Evolutionary conservation across 441 rosid species (phyloP).

Genomic region (Pelargonium cotyledonis): DNA sequence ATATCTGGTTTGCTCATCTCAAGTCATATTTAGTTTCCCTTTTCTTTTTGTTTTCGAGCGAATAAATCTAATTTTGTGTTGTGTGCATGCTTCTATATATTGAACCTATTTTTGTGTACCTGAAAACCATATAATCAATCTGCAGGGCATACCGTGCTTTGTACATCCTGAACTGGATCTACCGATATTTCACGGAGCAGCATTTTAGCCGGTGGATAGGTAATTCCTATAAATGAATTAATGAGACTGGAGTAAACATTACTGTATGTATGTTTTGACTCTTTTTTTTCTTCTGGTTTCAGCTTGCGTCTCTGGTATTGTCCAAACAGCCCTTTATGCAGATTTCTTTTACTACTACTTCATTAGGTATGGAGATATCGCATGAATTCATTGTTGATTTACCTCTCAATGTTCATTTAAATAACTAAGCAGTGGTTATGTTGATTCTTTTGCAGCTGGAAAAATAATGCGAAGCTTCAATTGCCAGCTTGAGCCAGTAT

Average conservation of each 20-base stretch:
- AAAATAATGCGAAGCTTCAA: slow-evolving; percentile 80
- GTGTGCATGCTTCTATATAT: not conserved
- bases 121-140: slow-evolving; percentile 13
- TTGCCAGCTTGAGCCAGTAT: slow-evolving; percentile 60
- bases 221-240: slow-evolving; percentile 25
- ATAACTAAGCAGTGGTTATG: not conserved
- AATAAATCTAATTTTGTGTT: not conserved
- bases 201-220: slow-evolving; percentile 79
- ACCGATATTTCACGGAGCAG: slow-evolving; percentile 67
- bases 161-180: slow-evolving; percentile 92
- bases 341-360: slow-evolving; percentile 95
- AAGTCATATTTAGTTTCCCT: not conserved
- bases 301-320: slow-evolving; percentile 78
- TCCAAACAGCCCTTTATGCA: slow-evolving; percentile 81
- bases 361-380: slow-evolving; percentile 42
- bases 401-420: slow-evolving; percentile 1
- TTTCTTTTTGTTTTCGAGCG: not conserved
- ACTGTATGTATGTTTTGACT: slow-evolving; percentile 11
- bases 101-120: slow-evolving; percentile 8
- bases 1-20: not conserved
- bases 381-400: not conserved
- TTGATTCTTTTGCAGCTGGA: slow-evolving; percentile 54
- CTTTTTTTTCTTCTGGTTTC: slow-evolving; percentile 18
- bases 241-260: slow-evolving; percentile 4
- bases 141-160: slow-evolving; percentile 84